Conservation (phyloP, 164 flowering plant species). For the Tetrastigma voinierianum region DNA sequence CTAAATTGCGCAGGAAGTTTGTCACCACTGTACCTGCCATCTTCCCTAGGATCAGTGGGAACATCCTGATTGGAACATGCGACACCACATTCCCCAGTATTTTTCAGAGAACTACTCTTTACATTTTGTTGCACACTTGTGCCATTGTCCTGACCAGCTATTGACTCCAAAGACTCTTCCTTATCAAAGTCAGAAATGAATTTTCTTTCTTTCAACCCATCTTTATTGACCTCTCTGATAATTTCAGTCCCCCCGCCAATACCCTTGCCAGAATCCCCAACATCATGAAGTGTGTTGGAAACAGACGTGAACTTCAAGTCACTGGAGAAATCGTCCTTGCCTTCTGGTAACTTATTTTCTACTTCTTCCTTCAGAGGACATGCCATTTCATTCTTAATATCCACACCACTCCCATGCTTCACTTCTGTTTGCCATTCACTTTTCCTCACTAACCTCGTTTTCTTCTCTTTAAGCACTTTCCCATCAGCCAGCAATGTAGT, state of each 20-base stretch:
- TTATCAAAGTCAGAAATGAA: slow-evolving; percentile 20
- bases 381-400: slow-evolving; percentile 18
- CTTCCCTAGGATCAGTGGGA: slow-evolving; percentile 14
- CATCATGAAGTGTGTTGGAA: slow-evolving; percentile 5
- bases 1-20: slow-evolving; percentile 13
- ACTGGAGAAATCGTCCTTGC: slow-evolving; percentile 10
- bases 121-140: slow-evolving; percentile 25
- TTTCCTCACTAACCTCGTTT: slow-evolving; percentile 24
- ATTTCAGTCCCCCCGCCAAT: slow-evolving; percentile 16
- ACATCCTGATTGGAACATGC: slow-evolving; percentile 15
- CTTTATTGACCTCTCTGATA: slow-evolving; percentile 17
- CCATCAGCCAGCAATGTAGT: slow-evolving; percentile 14
- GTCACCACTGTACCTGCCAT: slow-evolving; percentile 20
- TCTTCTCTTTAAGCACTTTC: slow-evolving; percentile 28
- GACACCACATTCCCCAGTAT: slow-evolving; percentile 14
- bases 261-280: slow-evolving; percentile 19
- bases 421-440: slow-evolving; percentile 18
- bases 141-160: slow-evolving; percentile 13
- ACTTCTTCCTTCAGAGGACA: slow-evolving; percentile 26
- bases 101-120: slow-evolving; percentile 23
- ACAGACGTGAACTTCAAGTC: slow-evolving; percentile 9
- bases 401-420: slow-evolving; percentile 20
- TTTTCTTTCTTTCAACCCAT: slow-evolving; percentile 15
- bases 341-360: slow-evolving; percentile 21
- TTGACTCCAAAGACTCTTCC: slow-evolving; percentile 27